phyloP scores from a whole-genome alignment of 805 yeast species.

The Spathaspora sp. region DNA sequence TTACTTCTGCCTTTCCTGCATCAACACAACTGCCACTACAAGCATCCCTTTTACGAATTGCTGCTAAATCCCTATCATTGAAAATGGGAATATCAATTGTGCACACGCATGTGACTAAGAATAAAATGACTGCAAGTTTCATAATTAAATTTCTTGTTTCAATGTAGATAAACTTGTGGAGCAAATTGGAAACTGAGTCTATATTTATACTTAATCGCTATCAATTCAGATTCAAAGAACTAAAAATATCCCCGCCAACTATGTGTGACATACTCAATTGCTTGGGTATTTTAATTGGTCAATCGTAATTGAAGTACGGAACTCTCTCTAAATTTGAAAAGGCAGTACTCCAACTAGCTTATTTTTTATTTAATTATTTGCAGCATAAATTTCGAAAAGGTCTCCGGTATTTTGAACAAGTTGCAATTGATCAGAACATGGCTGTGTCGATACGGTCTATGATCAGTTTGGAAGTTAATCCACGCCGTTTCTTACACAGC shows the following conservation, averaged over 20 bases:
- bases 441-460: neutral
- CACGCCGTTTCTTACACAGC: neutral
- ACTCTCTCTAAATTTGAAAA: neutral
- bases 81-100: neutral
- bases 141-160: neutral
- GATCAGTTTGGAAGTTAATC: neutral
- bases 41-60: neutral
- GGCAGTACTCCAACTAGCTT: neutral
- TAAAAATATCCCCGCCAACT: neutral
- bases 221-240: neutral
- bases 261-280: neutral
- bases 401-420: no score
- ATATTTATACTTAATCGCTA: neutral
- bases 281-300: neutral
- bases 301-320: neutral
- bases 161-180: neutral
- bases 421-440: neutral
- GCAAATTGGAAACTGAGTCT: neutral
- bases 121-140: neutral
- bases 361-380: no score
- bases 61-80: neutral
- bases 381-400: neutral
- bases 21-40: conserved; percentile 1
- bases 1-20: neutral
- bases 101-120: neutral